Percentiles rank a stretch among this genome's conserved stretches.
phyloP scores from a whole-genome alignment of 768 basidiomycete species.

The Pisolithus microcarpus region DNA sequence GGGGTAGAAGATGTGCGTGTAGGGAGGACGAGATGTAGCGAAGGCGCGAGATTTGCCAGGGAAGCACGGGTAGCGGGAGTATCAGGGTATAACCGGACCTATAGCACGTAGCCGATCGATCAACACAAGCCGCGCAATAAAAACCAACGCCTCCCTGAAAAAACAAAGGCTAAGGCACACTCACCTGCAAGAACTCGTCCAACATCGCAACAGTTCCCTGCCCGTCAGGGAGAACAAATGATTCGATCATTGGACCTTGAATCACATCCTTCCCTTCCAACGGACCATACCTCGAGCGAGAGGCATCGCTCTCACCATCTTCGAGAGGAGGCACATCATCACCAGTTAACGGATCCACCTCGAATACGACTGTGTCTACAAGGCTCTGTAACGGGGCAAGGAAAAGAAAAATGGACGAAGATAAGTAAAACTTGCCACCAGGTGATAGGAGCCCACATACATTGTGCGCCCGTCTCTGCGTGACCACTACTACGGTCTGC shows the following conservation, averaged over 20 bases:
- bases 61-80: slow-evolving; percentile 37
- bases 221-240: slow-evolving; percentile 41
- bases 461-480: slow-evolving; percentile 55
- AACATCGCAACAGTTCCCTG: slow-evolving; percentile 55
- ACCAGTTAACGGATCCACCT: slow-evolving; percentile 75
- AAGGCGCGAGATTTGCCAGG: slow-evolving; percentile 38
- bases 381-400: slow-evolving; percentile 34
- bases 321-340: slow-evolving; percentile 37
- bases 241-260: slow-evolving; percentile 51
- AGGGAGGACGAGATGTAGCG: slow-evolving; percentile 51
- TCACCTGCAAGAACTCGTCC: slow-evolving; percentile 72
- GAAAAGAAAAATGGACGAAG: slow-evolving; percentile 38
- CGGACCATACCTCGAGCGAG: slow-evolving; percentile 14
- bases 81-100: slow-evolving; percentile 67
- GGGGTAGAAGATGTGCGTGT: slow-evolving; percentile 22
- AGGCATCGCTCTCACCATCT: background rate
- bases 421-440: background rate
- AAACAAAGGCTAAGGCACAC: slow-evolving; percentile 8
- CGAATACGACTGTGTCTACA: slow-evolving; percentile 69
- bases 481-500: slow-evolving; percentile 55
- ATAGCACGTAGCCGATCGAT: slow-evolving; percentile 34
- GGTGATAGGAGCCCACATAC: slow-evolving; percentile 32
- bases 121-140: too few species aligned
- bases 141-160: slow-evolving; percentile 19
- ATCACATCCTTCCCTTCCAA: slow-evolving; percentile 59